Evolutionary conservation across 208 protist species (phyloP), one percentile per base, ranked within the genome.

Genomic region (Phytomonas serpens): DNA sequence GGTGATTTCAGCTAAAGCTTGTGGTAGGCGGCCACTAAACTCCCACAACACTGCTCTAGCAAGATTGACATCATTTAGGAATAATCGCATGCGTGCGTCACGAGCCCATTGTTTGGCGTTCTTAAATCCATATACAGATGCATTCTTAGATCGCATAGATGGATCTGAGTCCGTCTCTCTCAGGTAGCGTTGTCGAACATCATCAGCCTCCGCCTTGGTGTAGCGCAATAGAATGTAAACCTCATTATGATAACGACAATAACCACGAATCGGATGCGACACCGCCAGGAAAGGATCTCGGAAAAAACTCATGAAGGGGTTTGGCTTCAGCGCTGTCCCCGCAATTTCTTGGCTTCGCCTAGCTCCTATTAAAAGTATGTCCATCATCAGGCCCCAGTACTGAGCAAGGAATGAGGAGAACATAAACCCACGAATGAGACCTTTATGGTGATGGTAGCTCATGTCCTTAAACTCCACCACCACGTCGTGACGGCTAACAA

Each of bases 391-490:
- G 11, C 99, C 99, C 93, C 99, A 99, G 85, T 98, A 99, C 89
- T 99, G 99, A 70, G 98, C 81, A 64, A 99, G 93, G 85, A 99
- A 99, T 1, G 97, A 96, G 23, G 98, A 95, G 80, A 99, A 99
- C 94, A 99, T 99, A 47, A 99, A 97, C 52, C 99, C 99, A 72
- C 99, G 92, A 68, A 99, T 94, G 13, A 99, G 71, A 47, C 99
- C 99, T 79, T 99, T 99, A 37, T 90, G 94, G 82, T 99, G 99
- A 68, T 98, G 97, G 86, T 99, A 99, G 80, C 91, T 99, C 99
- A 99, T 99, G 86, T 99, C 99, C 89, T 99, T 99, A 86, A 98
- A 99, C 78, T 95, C 98, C 29, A 99, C 83, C 3, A 97, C 92
- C 0, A 99, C 92, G 83, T 99, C 99, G 87, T 99, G 99, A 77